phyloP scores from a whole-genome alignment of 345 rosid genomes.

The Odontarrhena argentea region DNA sequence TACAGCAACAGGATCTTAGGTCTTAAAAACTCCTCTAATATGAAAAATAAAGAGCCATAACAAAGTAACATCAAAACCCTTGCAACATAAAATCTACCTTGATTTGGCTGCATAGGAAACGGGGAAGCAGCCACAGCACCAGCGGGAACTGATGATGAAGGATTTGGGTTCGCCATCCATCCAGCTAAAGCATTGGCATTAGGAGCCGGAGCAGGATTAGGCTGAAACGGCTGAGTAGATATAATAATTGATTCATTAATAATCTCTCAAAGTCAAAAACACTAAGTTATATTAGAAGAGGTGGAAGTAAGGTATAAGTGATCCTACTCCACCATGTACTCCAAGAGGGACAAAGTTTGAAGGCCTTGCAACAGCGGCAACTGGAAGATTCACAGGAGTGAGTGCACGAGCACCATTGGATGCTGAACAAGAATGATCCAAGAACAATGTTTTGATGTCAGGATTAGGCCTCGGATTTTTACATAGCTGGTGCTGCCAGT shows the following conservation, averaged over 20 bases:
- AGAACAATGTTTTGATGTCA: conserved; percentile 85
- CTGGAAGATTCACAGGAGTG: conserved; percentile 64
- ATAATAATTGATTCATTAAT: background rate
- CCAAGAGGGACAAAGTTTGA: conserved; percentile 72
- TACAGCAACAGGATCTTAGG: conserved; percentile 13
- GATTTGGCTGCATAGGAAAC: conserved; percentile 50
- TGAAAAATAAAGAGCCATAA: background rate
- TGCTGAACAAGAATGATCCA: conserved; percentile 73
- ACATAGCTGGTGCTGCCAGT: conserved; percentile 97
- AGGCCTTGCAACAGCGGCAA: conserved; percentile 76
- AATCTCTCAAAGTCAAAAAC: no score
- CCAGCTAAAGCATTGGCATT: conserved; percentile 69
- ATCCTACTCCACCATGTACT: conserved; percentile 72
- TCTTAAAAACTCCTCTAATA: background rate
- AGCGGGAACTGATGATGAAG: conserved; percentile 75
- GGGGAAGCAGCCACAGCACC: conserved; percentile 85
- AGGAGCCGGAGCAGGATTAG: conserved; percentile 62
- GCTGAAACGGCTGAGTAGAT: conserved; percentile 71
- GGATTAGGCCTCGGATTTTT: conserved; percentile 92
- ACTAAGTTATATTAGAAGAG: background rate
- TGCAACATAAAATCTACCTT: conserved; percentile 30
- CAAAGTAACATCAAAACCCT: background rate
- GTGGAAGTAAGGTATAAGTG: conserved; percentile 22
- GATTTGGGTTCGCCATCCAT: conserved; percentile 80
- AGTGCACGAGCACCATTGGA: conserved; percentile 78